phyloP scores from a whole-genome alignment of 2,329 filamentous ascomycete species.

The Phoma herbarum region DNA sequence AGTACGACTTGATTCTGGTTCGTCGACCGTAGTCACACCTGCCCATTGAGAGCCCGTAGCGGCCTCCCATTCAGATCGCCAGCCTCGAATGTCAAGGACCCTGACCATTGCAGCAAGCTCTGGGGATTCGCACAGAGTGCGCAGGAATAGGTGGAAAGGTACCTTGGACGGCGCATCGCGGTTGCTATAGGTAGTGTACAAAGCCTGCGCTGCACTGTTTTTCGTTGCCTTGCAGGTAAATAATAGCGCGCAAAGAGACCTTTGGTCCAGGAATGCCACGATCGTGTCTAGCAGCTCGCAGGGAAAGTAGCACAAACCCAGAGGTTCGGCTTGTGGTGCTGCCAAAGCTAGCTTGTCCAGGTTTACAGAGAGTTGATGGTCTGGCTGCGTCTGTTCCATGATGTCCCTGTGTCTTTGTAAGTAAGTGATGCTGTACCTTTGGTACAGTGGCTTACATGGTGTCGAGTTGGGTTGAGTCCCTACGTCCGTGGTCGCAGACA shows the following conservation, averaged over 20 bases:
- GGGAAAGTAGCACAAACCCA: background rate
- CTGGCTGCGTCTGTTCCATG: background rate
- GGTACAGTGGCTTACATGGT: background rate
- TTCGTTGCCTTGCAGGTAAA: background rate
- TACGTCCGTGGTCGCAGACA: background rate
- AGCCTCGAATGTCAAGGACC: conserved; percentile 17
- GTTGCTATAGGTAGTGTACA: conserved; percentile 4
- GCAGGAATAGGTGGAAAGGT: conserved; percentile 1
- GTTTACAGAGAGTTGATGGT: background rate
- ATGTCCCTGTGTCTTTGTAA: background rate
- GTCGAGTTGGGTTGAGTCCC: background rate
- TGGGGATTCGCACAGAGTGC: conserved; percentile 1
- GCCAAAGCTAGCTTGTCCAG: background rate
- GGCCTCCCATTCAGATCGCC: conserved; percentile 21
- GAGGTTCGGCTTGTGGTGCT: background rate
- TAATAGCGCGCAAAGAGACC: background rate
- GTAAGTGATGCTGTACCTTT: background rate
- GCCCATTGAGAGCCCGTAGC: conserved; percentile 9
- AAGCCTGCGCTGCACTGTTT: background rate
- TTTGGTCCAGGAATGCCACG: background rate
- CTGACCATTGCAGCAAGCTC: conserved; percentile 14
- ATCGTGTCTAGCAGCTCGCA: background rate
- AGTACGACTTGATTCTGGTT: background rate
- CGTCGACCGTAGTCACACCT: background rate
- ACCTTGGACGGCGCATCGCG: background rate